A percentile compares a stretch with the other conserved stretches of the same genome.
Evolutionary conservation across 208 protist genomes (phyloP).

Genomic region (Trypanosomatidae sp.): DNA sequence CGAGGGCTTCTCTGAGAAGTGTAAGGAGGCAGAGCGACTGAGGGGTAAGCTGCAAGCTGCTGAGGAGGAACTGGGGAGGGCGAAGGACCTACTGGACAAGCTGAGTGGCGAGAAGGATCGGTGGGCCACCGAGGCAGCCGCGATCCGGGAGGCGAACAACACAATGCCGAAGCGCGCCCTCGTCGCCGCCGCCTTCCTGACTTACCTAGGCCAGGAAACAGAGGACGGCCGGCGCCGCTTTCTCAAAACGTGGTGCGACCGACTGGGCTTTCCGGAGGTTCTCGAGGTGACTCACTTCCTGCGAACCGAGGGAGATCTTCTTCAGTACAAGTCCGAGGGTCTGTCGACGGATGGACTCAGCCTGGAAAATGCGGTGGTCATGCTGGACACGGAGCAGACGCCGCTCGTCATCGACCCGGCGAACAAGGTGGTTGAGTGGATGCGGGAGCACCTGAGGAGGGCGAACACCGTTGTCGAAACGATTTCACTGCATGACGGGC

Average conservation of each 20-base stretch:
- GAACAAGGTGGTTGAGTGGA: slow-evolving; percentile 93
- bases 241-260: slow-evolving; percentile 80
- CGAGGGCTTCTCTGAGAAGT: slow-evolving; percentile 89
- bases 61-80: slow-evolving; percentile 86
- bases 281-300: slow-evolving; percentile 87
- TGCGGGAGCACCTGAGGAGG: slow-evolving; percentile 79
- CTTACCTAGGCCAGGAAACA: slow-evolving; percentile 87
- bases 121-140: slow-evolving; percentile 86
- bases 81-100: slow-evolving; percentile 94
- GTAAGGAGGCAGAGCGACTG: slow-evolving; percentile 93
- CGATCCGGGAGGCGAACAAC: slow-evolving; percentile 65
- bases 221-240: slow-evolving; percentile 83
- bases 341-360: slow-evolving; percentile 95
- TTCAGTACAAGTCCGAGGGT: slow-evolving; percentile 95
- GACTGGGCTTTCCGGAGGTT: slow-evolving; percentile 40
- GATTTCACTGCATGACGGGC: slow-evolving; percentile 90
- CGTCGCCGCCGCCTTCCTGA: slow-evolving; percentile 90
- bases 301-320: slow-evolving; percentile 92
- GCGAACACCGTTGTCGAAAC: slow-evolving; percentile 82
- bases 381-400: slow-evolving; percentile 83
- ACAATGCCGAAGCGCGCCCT: slow-evolving; percentile 87
- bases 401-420: slow-evolving; percentile 97
- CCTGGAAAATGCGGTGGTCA: slow-evolving; percentile 96
- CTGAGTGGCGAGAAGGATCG: slow-evolving; percentile 95
- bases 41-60: slow-evolving; percentile 87